Conservation (phyloP, 2,329 filamentous ascomycete species). For the Ceratocystis eucalypticola region DNA sequence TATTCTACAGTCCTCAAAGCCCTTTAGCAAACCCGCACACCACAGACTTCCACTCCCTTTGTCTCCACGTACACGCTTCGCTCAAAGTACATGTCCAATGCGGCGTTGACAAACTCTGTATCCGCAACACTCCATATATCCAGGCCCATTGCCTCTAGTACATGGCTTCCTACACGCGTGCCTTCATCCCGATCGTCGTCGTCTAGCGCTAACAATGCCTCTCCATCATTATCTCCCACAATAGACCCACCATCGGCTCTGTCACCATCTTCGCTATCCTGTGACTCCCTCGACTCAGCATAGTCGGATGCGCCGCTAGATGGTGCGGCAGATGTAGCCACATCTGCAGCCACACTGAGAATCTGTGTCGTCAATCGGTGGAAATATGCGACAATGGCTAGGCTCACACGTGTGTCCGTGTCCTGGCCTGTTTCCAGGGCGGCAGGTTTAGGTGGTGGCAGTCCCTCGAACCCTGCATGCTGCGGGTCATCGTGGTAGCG, state of each 20-base stretch:
- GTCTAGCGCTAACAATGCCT: constrained; percentile 27
- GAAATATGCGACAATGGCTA: constrained; percentile 68
- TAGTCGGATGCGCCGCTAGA: constrained; percentile 26
- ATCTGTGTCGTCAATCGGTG: constrained; percentile 59
- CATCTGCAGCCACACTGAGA: constrained; percentile 47
- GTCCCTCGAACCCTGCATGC: not conserved
- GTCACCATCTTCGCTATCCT: constrained; percentile 24
- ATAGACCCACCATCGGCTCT: constrained; percentile 1
- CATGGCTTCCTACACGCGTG: constrained; percentile 47
- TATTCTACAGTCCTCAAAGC: too few relatives aligned
- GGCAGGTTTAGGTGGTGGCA: not conserved
- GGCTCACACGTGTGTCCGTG: constrained; percentile 43
- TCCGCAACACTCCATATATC: constrained; percentile 65
- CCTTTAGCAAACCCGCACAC: constrained; percentile 50
- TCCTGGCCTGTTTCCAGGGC: constrained; percentile 21
- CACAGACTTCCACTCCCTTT: constrained; percentile 61
- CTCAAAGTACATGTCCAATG: constrained; percentile 52
- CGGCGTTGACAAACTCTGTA: constrained; percentile 51
- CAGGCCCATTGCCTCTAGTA: constrained; percentile 58
- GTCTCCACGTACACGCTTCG: constrained; percentile 49
- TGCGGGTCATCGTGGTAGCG: not conserved
- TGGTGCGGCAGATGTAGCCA: constrained; percentile 37
- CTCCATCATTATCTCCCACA: constrained; percentile 24
- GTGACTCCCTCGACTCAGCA: constrained; percentile 25
- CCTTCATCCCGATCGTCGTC: constrained; percentile 13